phyloP scores from a whole-genome alignment of 2,329 filamentous ascomycete species.

The Talaromyces sp. region DNA sequence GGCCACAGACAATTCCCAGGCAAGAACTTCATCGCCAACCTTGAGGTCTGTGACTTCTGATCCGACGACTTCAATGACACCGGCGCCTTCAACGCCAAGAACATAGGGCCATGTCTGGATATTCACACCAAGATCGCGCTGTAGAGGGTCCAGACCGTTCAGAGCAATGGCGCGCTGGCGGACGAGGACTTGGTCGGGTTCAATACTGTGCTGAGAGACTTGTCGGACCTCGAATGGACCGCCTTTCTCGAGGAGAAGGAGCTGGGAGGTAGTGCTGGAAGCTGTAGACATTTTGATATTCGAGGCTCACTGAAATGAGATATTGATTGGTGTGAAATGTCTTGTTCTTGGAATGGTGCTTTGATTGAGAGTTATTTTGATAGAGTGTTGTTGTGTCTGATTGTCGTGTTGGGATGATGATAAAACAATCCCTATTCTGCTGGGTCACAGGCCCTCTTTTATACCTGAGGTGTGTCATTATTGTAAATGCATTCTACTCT shows the following conservation, averaged over 20 bases:
- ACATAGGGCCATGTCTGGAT: conserved; percentile 32
- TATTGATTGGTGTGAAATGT: not conserved
- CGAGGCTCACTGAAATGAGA: not conserved
- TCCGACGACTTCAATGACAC: conserved; percentile 34
- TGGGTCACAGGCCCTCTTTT: not conserved
- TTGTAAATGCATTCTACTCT: not conserved
- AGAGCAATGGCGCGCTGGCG: conserved; percentile 32
- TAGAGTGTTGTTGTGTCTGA: not conserved
- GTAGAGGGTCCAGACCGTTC: conserved; percentile 37
- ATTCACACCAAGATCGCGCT: conserved; percentile 27
- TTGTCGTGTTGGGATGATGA: not conserved
- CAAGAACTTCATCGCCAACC: conserved; percentile 14
- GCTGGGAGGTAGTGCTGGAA: conserved; percentile 4
- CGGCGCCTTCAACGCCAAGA: conserved; percentile 35
- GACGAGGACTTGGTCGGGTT: conserved; percentile 30
- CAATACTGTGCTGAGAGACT: conserved; percentile 6
- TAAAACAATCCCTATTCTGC: not conserved
- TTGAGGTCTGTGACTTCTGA: conserved; percentile 24
- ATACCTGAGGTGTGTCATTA: not conserved
- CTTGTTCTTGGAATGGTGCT: not conserved
- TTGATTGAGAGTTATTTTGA: not conserved
- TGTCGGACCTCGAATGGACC: conserved; percentile 10
- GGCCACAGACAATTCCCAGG: not conserved
- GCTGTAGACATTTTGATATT: conserved; percentile 6
- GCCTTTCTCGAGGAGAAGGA: conserved; percentile 14